Evolutionary conservation across 148 eudicot genomes (phyloP), one percentile per base, ranked within the genome.

Genomic region (Amaranthus hypochondriacus): DNA sequence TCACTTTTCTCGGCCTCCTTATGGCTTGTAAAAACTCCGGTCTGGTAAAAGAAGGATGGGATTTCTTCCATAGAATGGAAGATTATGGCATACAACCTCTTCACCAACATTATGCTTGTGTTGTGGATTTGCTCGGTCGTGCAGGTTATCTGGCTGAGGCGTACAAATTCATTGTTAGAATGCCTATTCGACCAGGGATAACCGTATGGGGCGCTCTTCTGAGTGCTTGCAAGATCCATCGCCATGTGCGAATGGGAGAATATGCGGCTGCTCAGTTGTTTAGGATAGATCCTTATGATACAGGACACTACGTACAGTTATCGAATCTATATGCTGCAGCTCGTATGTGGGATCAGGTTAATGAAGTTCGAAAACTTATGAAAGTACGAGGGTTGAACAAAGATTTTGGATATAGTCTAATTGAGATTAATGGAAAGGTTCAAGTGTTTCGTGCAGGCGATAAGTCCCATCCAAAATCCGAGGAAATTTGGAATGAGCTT

Each of bases 11-110:
- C 54, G 91, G 91, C 66, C 88, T 89, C 62, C 88, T 91, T 15
- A 86, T 80, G n/a, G 94, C 92, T 28, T 91, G 97, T 51, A 91
- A 84, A 79, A 89, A 86, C 76, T 85, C 97, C 0, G 87, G 97
- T 47, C 94, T 91, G 64, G 88, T 89, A 6, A 78, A 80, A 78
- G 86, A 91, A 58, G 93, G 94, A 46, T 89, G 90, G 97, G 55
- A 80, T 9, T 61, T 87, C 69, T 89, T 91, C 73, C 85, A 79
- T 47, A 74, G 84, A 80, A 91, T 89, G 92, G 86, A 77, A 80
- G 77, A 76, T 6, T 79, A 87, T 50, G 81, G 81, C 42, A 77
- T 89, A 64, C 85, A 82, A 80, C 97, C 97, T 69, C 82, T 66
- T 46, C 86, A 87, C 70, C 87, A 86, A 69, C 94, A 91, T 71